Evolutionary conservation across 2,329 filamentous ascomycete species (phyloP), one percentile per base, ranked within the genome.

Genomic region (Corniculantispora saksenae): DNA sequence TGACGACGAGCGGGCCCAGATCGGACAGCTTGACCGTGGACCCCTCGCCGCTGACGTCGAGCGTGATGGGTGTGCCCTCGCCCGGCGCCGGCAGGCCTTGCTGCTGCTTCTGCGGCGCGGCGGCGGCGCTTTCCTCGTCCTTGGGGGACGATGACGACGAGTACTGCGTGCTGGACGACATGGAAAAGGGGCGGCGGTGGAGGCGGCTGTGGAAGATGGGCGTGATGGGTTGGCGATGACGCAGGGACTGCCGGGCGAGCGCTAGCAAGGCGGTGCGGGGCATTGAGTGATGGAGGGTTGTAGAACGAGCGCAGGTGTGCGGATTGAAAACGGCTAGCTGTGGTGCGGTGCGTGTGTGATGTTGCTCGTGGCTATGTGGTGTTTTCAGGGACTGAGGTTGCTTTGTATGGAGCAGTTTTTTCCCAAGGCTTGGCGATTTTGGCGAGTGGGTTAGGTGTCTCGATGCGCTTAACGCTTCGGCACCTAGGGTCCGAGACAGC

Each of bases 1-100:
- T 91, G 63, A 93, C 87, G 1, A 94, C 90, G 70, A 93, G 81
- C 1, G 91, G 91, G 0, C 91, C 91, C 27, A 93, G 79, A 67
- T 86, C 83, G 72, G 92, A 89, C 10, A 93, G 83, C 58, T 83
- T 85, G 51, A 91, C 81, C 21, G 75, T 74, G 12, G 74, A 66
- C 23, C 68, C 71, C 38, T 66, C 71, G 51, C 72, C 71, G 56
- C 73, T 73, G 66, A 78, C 72, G 68, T 78, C 75, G 32, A 78
- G 73, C n/a, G 69, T 73, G 29, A 71, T 66, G 53, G 69, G 51
- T 50, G 38, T 40, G 29, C 66, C 63, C 53, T 69, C 55, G 29
- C 58, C 68, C 2, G 74, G 73, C 12, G 71, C 71, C 21, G 75
- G 73, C 12, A 76, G 72, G 45, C 70, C 71, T 21, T 58, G 56